Conservation (phyloP, 2,329 filamentous ascomycete genomes). For the Trichoderma lentiforme region DNA sequence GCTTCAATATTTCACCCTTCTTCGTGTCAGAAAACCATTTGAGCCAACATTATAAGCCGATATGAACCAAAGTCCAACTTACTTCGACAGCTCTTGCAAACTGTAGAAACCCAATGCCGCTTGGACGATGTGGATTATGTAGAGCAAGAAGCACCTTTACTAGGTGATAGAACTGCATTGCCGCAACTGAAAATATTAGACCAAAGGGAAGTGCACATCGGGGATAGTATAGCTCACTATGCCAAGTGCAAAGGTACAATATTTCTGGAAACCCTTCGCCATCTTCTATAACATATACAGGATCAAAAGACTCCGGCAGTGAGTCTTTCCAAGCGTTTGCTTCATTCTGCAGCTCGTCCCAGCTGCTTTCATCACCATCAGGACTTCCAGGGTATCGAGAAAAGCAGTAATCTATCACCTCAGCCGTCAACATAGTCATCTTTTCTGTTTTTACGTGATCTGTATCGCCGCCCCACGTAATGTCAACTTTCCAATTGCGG, state of each 20-base stretch:
- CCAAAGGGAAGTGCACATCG: background rate
- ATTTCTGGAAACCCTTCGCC: background rate
- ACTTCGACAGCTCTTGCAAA: background rate
- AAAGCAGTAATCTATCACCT: slow-evolving; percentile 3
- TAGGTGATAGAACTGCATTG: background rate
- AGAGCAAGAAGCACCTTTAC: background rate
- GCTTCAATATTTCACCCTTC: background rate
- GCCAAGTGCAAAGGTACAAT: background rate
- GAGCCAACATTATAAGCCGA: background rate
- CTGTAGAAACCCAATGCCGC: background rate
- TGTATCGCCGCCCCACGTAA: background rate
- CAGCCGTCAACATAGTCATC: slow-evolving; percentile 1
- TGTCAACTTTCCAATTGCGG: background rate
- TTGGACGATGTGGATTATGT: background rate
- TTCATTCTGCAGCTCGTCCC: background rate
- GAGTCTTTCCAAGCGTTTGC: background rate
- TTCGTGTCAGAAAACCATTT: background rate
- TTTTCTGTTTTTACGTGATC: background rate
- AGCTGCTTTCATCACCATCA: background rate
- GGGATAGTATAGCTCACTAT: background rate
- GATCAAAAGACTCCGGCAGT: background rate
- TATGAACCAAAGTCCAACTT: background rate
- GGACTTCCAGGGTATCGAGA: background rate
- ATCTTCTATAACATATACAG: background rate
- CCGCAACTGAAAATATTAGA: background rate